Base-by-base conservation (phyloP, 768 basidiomycete genomes). In the Lanmaoa rubissima region DNA sequence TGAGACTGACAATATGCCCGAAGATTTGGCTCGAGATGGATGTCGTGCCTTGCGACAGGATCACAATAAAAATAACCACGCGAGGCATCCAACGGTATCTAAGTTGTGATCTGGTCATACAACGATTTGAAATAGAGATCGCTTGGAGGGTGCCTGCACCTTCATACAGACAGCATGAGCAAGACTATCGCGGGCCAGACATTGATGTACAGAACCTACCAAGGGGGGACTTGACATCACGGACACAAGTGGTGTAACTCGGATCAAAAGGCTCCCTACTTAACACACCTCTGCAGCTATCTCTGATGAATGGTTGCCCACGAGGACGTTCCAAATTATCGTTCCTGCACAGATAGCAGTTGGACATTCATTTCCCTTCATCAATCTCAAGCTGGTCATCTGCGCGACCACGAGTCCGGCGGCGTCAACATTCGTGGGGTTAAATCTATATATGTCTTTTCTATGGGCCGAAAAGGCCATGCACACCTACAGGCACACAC, bases 41-140 rank as follows among this genome's bases (percentile, higher is more conserved):
- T 32, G 38, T 28, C 35, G 54, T 53, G 54, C 59, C 53, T 61
- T 46, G 59, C 56, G 31, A 54, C 42, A 48, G 45, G n/a, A 36
- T 24, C 47, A 60, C 42, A 12, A 36, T 24, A 51, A 52, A 59
- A 38, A 39, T 45, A 31, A 24, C 39, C 50, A 36, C 24, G 17
- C 26, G 32, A 8, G 36, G 38, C 14, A 19, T 41, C 43, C 46
- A 46, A 45, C 31, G 34, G 48, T 50, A 50, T 17, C 45, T 14
- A 49, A 26, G 54, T 13, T 46, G 19, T 43, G 21, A 31, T 31
- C 28, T 31, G 28, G 28, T 31, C 28, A 31, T 31, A 11, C 32
- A 32, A 12, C 11, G 32, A 19, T 50, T 46, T 49, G 38, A 59
- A 49, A 59, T 41, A 28, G 44, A 24, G 12, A 21, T 21, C 31